Evolutionary conservation across 331 rosid species (phyloP), one percentile per base, ranked within the genome.

Genomic region (Arachis monticola): DNA sequence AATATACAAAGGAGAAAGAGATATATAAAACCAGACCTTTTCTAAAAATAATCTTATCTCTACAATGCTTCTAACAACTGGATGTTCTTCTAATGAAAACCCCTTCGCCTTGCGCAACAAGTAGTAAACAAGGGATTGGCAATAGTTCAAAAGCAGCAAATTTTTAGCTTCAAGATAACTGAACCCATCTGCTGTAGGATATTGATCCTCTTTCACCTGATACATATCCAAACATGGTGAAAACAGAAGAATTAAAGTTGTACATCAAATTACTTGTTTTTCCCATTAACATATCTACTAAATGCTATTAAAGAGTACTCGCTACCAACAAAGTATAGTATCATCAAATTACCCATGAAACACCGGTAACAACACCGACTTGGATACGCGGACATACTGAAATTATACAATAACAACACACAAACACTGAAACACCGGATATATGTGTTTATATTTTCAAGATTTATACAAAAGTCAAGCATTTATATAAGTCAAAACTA

Each of bases 161-260:
- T 95, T 85, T 77, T 95, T 95, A 60, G 96, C 89, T 81, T 95
- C 99, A 52, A 95, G 96, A 79, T 88, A 95, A 77, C 91, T 88
- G 56, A 95, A 86, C 67, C 97, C 99, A 65, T 88, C 93, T 9
- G 85, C 81, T 5, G 92, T 90, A 5, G 90, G 89, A 56, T 83
- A 80, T 64, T 92, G 84, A 77, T 82, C 86, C 66, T 80, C 86
- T 82, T 83, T 94, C 70, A 92, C 93, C 93, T 94, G 69, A 75
- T 32, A 83, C 11, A 64, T 45, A 45, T 6, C 9, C 50, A 38
- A 38, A 38, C 5, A 38, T 38, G 52, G 70, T 53, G 45, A 50
- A 67, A 17, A 10, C 10, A 41, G 13, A 82, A 38, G 53, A 8
- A n/a, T 78, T 22, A 38, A 51, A 8, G 10, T 78, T 22, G 56